Evolutionary conservation across 1,139 yeast genomes (phyloP).

Genomic region (Suhomyces guaymorum): DNA sequence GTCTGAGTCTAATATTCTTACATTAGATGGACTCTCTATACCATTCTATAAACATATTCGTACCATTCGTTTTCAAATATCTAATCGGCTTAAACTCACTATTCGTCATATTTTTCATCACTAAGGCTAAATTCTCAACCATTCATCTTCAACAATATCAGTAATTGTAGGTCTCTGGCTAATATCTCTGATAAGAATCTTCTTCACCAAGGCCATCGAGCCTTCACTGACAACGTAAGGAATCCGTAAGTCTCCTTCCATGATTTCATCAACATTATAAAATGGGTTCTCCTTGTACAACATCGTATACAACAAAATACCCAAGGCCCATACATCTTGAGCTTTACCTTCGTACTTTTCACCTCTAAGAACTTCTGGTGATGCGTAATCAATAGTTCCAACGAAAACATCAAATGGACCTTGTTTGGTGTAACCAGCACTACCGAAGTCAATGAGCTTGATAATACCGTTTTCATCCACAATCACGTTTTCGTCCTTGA

Average conservation of each 20-base stretch:
- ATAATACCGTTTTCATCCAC: constrained; percentile 76
- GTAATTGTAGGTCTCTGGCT: constrained; percentile 69
- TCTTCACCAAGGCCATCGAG: constrained; percentile 59
- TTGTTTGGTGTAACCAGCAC: constrained; percentile 84
- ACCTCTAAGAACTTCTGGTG: constrained; percentile 92
- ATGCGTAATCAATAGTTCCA: constrained; percentile 95
- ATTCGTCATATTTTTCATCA: neutral
- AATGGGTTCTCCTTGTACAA: constrained; percentile 95
- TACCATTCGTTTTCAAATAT: no score
- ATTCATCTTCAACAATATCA: constrained; percentile 64
- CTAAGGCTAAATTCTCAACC: constrained; percentile 48
- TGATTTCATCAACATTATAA: constrained; percentile 89
- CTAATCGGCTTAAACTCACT: neutral
- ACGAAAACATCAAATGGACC: constrained; percentile 98
- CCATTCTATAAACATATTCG: no score
- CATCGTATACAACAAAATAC: constrained; percentile 83
- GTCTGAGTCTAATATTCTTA: no score
- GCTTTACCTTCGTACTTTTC: constrained; percentile 88
- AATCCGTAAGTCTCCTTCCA: constrained; percentile 80
- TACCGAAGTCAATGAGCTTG: constrained; percentile 91
- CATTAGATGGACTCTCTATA: no score
- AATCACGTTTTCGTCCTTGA: constrained; percentile 91
- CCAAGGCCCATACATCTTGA: constrained; percentile 97
- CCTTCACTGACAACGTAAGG: constrained; percentile 63
- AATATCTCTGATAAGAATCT: constrained; percentile 66